Percentiles rank a stretch among this genome's conserved stretches.
Evolutionary conservation across 345 rosid species (phyloP).

Genomic region (Streptanthus diversifolius): DNA sequence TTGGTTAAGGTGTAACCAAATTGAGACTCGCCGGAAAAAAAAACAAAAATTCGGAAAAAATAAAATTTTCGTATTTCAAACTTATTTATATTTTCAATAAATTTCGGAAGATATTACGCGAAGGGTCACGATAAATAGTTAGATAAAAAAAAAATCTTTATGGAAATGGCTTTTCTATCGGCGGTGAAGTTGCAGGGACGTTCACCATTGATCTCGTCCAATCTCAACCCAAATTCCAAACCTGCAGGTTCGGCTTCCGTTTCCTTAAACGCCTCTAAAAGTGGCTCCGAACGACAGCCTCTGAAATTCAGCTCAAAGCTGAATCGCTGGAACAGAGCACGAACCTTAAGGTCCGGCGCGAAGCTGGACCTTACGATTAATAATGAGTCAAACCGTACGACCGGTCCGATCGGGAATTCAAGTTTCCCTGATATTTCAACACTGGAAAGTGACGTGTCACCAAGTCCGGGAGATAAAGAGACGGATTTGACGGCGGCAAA

Average conservation of each 20-base stretch:
- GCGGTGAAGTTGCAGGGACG: slow-evolving; percentile 42
- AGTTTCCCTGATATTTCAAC: slow-evolving; percentile 8
- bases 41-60: too few relatives aligned
- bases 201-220: slow-evolving; percentile 29
- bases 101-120: slow-evolving; percentile 7
- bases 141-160: not conserved
- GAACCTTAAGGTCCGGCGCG: slow-evolving; percentile 61
- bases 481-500: slow-evolving; percentile 40
- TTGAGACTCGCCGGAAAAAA: too few relatives aligned
- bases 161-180: slow-evolving; percentile 45
- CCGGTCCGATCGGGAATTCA: not conserved
- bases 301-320: slow-evolving; percentile 66
- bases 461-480: slow-evolving; percentile 33
- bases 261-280: slow-evolving; percentile 22
- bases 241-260: slow-evolving; percentile 25
- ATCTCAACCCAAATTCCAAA: slow-evolving; percentile 19
- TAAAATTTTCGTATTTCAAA: not conserved
- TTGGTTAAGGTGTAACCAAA: not conserved
- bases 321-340: slow-evolving; percentile 84
- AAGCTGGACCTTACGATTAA: slow-evolving; percentile 52
- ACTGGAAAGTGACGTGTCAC: slow-evolving; percentile 32
- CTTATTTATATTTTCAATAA: not conserved
- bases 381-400: slow-evolving; percentile 7
- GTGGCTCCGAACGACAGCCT: slow-evolving; percentile 36
- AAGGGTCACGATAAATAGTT: slow-evolving; percentile 17